Base-by-base conservation (phyloP, 2,329 filamentous ascomycete species). In the Celoporthe dispersa region DNA sequence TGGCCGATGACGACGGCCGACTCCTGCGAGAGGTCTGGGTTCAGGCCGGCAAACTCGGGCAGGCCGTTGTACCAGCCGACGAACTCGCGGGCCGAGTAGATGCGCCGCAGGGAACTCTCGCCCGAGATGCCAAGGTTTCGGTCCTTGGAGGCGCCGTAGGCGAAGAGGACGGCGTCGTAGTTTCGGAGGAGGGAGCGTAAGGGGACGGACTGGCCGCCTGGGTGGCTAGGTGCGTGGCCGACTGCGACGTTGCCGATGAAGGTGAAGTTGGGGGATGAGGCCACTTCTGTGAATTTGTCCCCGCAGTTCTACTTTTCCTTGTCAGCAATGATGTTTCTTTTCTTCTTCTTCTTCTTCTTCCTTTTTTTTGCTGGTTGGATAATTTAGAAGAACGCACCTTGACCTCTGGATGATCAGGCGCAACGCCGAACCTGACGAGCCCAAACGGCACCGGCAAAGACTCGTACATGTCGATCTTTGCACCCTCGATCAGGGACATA, bases 31-130 rank as follows among this genome's bases (percentile, higher is more conserved):
- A 98, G 85, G 76, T 94, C 88, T 0, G 94, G 92, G n/a, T 87
- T 83, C 9, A 97, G 82, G 74, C 87, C 80, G 28, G 91, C 87
- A 77, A 92, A 92, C 75, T 97, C 92, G 0, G 96, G 96, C 2
- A 97, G 85, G 2, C 96, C 96, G 79, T 99, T 99, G 80, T 99
- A 99, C 96, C 96, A 99, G 25, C 94, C 96, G 1, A 99, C 96
- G 78, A 98, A 98, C 53, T 94, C 91, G 37, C 96, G 89, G 2
- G 96, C 96, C 9, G 94, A 97, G 78, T 94, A 91, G 25, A 98
- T 89, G 2, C 93, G 93, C 35, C 85, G 84, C 8, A 96, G 82
- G 7, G 81, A 79, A 3, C 90, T 86, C 77, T 99, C 96, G 11
- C 95, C 94, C 0, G 92, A 90, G 48, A 99, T 90, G 0, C 88